Percentiles rank a stretch among this genome's conserved stretches.
Evolutionary conservation across 2,329 filamentous ascomycete species (phyloP).

Genomic region (Septoria petroselini): DNA sequence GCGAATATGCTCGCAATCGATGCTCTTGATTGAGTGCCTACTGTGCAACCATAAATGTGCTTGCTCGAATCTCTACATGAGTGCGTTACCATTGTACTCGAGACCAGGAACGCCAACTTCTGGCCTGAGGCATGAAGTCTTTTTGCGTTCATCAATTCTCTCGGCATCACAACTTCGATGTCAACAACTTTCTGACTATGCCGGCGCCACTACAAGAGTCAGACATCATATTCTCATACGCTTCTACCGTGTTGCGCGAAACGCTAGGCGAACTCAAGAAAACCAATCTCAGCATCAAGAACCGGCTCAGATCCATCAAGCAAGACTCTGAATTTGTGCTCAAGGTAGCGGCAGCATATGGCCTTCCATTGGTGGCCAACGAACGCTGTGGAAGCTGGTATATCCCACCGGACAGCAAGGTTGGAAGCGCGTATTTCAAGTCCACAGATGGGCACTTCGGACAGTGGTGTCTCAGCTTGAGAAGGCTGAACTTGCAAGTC

Average conservation of each 20-base stretch:
- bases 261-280: constrained; percentile 70
- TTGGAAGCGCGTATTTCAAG: constrained; percentile 87
- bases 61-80: too few species aligned
- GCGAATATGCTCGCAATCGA: too few species aligned
- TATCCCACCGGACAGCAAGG: constrained; percentile 63
- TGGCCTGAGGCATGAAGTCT: too few species aligned
- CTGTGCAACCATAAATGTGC: too few species aligned
- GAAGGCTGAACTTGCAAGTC: constrained; percentile 80
- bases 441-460: constrained; percentile 92
- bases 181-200: not conserved
- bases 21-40: too few species aligned
- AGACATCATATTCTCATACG: constrained; percentile 55
- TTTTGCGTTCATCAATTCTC: too few species aligned
- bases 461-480: constrained; percentile 84
- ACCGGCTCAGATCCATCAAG: constrained; percentile 76
- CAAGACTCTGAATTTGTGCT: constrained; percentile 73
- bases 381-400: constrained; percentile 98
- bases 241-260: constrained; percentile 63
- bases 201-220: constrained; percentile 19
- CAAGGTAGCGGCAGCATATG: constrained; percentile 54
- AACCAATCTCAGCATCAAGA: constrained; percentile 72
- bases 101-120: too few species aligned
- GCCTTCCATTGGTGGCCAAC: constrained; percentile 78
- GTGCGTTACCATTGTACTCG: too few species aligned
- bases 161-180: too few species aligned